A percentile compares a stretch with the other conserved stretches of the same genome.
These are phyloP conservation scores for Blastocladiella emersonii DNA, from an alignment of 371 early-diverging fungal species.

Conservation along the genomic window DNA sequence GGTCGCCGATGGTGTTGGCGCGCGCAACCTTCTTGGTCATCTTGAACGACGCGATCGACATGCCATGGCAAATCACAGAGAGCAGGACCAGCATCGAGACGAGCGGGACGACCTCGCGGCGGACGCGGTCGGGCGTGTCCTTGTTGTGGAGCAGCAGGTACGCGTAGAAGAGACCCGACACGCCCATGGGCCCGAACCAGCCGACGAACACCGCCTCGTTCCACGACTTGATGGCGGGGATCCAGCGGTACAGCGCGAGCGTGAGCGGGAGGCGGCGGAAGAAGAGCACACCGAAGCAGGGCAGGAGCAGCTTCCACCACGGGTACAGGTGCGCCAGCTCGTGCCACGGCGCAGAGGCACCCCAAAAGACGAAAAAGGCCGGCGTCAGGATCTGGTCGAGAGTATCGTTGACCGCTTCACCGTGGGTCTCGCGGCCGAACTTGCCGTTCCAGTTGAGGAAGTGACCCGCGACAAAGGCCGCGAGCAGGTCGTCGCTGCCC, in stretches of 20 bases:
- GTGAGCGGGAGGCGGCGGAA: conserved; percentile 73
- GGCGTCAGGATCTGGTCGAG: not conserved
- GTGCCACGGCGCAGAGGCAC: conserved; percentile 55
- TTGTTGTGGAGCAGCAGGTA: not conserved
- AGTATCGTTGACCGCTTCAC: conserved; percentile 2
- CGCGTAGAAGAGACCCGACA: not conserved
- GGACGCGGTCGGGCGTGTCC: not conserved
- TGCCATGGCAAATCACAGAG: not conserved
- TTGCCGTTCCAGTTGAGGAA: conserved; percentile 79
- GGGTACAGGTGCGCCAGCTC: conserved; percentile 34
- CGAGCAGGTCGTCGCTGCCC: conserved; percentile 77
- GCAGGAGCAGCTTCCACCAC: conserved; percentile 53
- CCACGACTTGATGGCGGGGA: conserved; percentile 56
- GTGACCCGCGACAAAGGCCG: conserved; percentile 81
- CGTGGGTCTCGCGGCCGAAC: conserved; percentile 61
- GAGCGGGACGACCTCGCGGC: not conserved
- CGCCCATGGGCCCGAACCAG: conserved; percentile 30
- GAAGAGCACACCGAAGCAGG: conserved; percentile 56
- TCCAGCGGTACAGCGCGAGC: conserved; percentile 40
- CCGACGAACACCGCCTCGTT: conserved; percentile 85
- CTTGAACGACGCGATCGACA: not conserved
- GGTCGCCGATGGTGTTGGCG: too few relatives aligned
- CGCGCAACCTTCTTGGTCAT: too few relatives aligned
- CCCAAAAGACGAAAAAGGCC: not conserved
- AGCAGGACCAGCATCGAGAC: not conserved